A percentile compares a stretch with the other conserved stretches of the same genome.
These are phyloP conservation scores for Austroboletus eburneus DNA, from an alignment of 768 basidiomycete species.

Conservation along the genomic window DNA sequence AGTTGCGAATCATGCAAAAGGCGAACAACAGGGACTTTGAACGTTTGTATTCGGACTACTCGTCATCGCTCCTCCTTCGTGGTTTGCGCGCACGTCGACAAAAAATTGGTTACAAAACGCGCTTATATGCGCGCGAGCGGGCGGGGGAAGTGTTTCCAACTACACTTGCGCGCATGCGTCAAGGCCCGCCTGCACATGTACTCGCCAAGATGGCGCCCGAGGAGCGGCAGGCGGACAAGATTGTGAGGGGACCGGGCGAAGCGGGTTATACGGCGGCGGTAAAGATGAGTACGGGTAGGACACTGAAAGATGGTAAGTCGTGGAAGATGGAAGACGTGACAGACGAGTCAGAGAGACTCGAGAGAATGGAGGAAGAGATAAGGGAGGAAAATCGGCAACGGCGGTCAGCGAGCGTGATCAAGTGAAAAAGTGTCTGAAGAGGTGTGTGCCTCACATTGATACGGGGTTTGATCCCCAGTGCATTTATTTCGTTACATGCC, in stretches of 20 bases:
- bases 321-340: constrained; percentile 35
- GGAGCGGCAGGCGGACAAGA: constrained; percentile 44
- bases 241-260: constrained; percentile 51
- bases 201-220: constrained; percentile 47
- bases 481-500: too few species aligned
- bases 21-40: constrained; percentile 37
- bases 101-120: constrained; percentile 62
- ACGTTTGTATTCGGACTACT: constrained; percentile 41
- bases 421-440: background rate
- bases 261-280: constrained; percentile 69
- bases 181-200: constrained; percentile 64
- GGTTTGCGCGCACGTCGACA: constrained; percentile 56
- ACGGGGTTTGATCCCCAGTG: too few species aligned
- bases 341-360: constrained; percentile 24
- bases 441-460: constrained; percentile 6
- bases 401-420: background rate
- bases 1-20: constrained; percentile 28
- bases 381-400: constrained; percentile 29
- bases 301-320: constrained; percentile 33
- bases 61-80: constrained; percentile 44
- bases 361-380: constrained; percentile 24
- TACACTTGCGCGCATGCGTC: constrained; percentile 43
- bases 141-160: constrained; percentile 54
- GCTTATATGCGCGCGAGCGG: constrained; percentile 55
- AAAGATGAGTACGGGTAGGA: constrained; percentile 54